Percentiles rank a stretch among this genome's conserved stretches.
phyloP scores from a whole-genome alignment of 192 early-diverging fungal species.

The Coemansia sp. region DNA sequence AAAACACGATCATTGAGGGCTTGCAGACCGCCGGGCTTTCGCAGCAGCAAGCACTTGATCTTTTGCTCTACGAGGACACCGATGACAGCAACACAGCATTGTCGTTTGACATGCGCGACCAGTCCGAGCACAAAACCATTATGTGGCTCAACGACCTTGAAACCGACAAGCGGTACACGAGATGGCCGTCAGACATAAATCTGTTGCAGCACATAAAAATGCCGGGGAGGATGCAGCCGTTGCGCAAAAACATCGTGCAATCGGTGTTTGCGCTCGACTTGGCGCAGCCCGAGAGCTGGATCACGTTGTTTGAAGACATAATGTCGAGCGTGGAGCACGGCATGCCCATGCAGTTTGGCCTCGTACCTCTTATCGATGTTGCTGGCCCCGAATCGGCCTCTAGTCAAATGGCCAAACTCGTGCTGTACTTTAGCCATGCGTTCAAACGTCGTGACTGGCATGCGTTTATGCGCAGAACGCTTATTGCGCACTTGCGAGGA shows the following conservation, averaged over 20 bases:
- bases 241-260: slow-evolving; percentile 78
- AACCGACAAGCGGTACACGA: slow-evolving; percentile 70
- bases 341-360: slow-evolving; percentile 83
- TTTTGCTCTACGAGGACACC: slow-evolving; percentile 13
- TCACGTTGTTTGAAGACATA: slow-evolving; percentile 65
- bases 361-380: slow-evolving; percentile 65
- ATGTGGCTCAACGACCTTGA: slow-evolving; percentile 94
- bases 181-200: slow-evolving; percentile 60
- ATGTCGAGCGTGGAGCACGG: slow-evolving; percentile 62
- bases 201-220: slow-evolving; percentile 60
- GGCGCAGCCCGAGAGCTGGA: slow-evolving; percentile 49
- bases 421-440: slow-evolving; percentile 39
- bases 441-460: slow-evolving; percentile 37
- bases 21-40: slow-evolving; percentile 50
- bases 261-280: slow-evolving; percentile 75
- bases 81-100: slow-evolving; percentile 8
- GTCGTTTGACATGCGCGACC: slow-evolving; percentile 78
- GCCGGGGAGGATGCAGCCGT: slow-evolving; percentile 67
- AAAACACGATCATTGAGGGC: slow-evolving; percentile 51
- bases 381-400: slow-evolving; percentile 5
- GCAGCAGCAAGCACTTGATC: slow-evolving; percentile 22
- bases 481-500: slow-evolving; percentile 15
- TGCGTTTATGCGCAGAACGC: slow-evolving; percentile 23
- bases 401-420: slow-evolving; percentile 33
- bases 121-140: slow-evolving; percentile 51